Evolutionary conservation across 805 yeast species (phyloP), one percentile per base, ranked within the genome.

Genomic region (Starmerella khaoyaiensis): DNA sequence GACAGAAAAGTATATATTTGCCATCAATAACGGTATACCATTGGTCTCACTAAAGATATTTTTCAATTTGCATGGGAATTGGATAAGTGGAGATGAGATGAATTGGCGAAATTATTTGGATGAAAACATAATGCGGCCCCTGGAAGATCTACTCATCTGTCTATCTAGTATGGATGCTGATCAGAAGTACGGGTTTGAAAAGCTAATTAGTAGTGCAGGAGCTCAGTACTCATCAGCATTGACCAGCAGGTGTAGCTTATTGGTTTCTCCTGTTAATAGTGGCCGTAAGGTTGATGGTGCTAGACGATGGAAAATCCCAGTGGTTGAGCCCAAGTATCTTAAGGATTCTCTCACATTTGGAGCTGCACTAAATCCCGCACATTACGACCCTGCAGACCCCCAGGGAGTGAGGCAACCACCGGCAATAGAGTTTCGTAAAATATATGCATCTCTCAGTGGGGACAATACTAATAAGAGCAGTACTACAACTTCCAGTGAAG

Each of bases 1-100:
- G 41, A 67, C 77, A 3, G 70, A 65, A 11, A 74, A 74, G 54
- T 74, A 71, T 57, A 57, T 57, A 41, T 73, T 59, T 56, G 68
- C 72, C 22, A 62, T 71, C 6, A 53, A 38, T 20, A 58, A 60
- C 34, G 86, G 79, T 56, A 65, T 82, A 22, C 55, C 55, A 29
- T 72, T 81, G 46, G 52, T 81, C 14, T 52, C 57, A 10, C 67
- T 74, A 0, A 62, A 64, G 2, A 56, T 68, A 6, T 58, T 80
- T 5, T 48, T 57, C 17, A 54, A 53, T 16, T 45, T 74, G 9
- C 65, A 74, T 47, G 58, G 60, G 12, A 55, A 56, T 5, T 79
- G 83, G 84, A 49, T 64, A 10, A 48, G 58, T 17, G 79, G 77
- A 22, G 65, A 63, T 3, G 45, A 41, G 11, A 31, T 37, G 16